Base-by-base conservation (phyloP, 2,329 filamentous ascomycete genomes). In the Tympanopsis confertula region DNA sequence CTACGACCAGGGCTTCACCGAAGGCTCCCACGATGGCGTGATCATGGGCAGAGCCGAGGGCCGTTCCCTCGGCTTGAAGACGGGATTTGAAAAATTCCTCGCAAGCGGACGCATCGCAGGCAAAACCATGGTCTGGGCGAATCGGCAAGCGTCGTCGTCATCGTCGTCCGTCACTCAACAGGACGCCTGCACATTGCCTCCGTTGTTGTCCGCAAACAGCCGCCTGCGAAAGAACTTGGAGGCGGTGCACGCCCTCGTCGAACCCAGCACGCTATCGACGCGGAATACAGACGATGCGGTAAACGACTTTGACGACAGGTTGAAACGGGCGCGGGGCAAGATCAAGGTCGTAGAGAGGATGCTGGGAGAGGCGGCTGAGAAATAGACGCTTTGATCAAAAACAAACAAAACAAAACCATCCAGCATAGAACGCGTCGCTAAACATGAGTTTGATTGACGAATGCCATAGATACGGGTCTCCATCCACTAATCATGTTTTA, bases 1-100 rank as follows among this genome's bases (percentile, higher is more conserved):
- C 64, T 94, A 95, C 64, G 66, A 74, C 33, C 77, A 89, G 58
- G 91, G 91, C 41, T 89, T 87, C 63, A 58, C 68, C 4, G 71
- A 86, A 39, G 91, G 91, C 32, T 58, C 76, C 35, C 62, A 69
- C 29, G 89, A 94, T 58, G 91, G 91, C 42, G 66, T 75, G 29
- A 70, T 71, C 41, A 81, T 85, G 20, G 91, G 91, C 28, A 78
- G 80, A 41, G 77, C 86, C 45, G 91, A 98, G 68, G 91, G 91
- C 42, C 83, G 87, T 37, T 75, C 86, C 15, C 86, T 96, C 53
- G 91, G 89, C 1, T 74, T 96, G 30, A 83, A 93, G 55, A 91
- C 88, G 45, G 89, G 88, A 0, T 96, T 91, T 49, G 86, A 94
- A 50, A 96, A 94, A 61, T 95, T 93, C 52, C 54, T 83, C 30